Percentiles rank a stretch among this genome's conserved stretches.
phyloP scores from a whole-genome alignment of 805 yeast genomes.

The Wickerhamomyces chaumierensis region DNA sequence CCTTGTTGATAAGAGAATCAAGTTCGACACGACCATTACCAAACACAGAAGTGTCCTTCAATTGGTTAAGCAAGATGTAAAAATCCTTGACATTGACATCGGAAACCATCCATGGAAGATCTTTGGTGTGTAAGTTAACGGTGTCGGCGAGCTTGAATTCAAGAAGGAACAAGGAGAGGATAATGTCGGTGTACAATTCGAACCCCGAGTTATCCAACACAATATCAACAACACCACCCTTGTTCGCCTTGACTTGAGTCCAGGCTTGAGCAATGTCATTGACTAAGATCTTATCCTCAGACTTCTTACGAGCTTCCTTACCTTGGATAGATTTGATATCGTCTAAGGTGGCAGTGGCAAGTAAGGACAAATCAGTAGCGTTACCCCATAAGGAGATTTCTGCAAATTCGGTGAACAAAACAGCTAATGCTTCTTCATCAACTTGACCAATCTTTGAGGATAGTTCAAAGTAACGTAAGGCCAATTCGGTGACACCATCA shows the following conservation, averaged over 20 bases:
- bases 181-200: conserved; percentile 81
- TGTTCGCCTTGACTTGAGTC: conserved; percentile 28
- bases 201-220: conserved; percentile 92
- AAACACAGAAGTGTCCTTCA: conserved; percentile 42
- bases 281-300: conserved; percentile 65
- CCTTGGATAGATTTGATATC: conserved; percentile 91
- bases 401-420: conserved; percentile 70
- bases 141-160: conserved; percentile 56
- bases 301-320: conserved; percentile 70
- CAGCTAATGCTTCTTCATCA: conserved; percentile 32
- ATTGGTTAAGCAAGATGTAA: conserved; percentile 40
- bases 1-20: conserved; percentile 33
- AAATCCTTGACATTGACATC: conserved; percentile 87
- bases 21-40: conserved; percentile 32
- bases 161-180: conserved; percentile 52
- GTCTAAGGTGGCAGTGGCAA: conserved; percentile 81
- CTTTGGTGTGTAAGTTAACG: conserved; percentile 78
- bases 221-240: conserved; percentile 41
- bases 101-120: conserved; percentile 95
- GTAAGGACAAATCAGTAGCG: conserved; percentile 86
- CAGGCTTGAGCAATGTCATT: conserved; percentile 70
- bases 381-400: conserved; percentile 96
- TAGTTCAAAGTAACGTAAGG: conserved; percentile 45
- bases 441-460: conserved; percentile 16
- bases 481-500: conserved; percentile 72